phyloP scores from a whole-genome alignment of 1,284 basidiomycete species.

The Lentinus polychrous region DNA sequence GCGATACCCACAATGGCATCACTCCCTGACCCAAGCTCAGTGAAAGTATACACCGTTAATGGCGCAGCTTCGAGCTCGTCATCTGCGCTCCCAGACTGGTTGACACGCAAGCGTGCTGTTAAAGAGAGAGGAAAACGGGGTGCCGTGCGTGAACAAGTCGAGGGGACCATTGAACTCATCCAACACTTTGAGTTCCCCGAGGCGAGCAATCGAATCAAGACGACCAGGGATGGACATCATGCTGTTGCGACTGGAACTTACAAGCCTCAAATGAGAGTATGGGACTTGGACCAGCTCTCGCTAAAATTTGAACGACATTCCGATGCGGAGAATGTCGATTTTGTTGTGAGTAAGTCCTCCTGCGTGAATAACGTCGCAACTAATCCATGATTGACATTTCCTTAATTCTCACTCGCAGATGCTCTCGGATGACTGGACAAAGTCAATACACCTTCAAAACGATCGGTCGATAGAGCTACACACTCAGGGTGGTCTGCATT shows the following conservation, averaged over 20 bases:
- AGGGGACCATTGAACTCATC: conserved; percentile 81
- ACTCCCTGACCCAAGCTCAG: conserved; percentile 29
- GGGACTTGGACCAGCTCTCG: conserved; percentile 90
- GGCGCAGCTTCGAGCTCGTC: conserved; percentile 79
- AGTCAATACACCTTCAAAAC: conserved; percentile 93
- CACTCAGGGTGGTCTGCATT: conserved; percentile 90
- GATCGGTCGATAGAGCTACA: conserved; percentile 95
- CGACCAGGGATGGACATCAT: conserved; percentile 89
- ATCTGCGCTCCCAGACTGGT: conserved; percentile 84
- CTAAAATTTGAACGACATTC: conserved; percentile 96
- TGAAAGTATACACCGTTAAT: conserved; percentile 89
- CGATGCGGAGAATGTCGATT: conserved; percentile 97
- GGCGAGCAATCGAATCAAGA: conserved; percentile 87
- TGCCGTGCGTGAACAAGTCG: conserved; percentile 55
- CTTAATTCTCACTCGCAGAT: conserved; percentile 44
- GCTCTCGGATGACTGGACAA: conserved; percentile 98
- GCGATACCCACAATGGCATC: conserved; percentile 8
- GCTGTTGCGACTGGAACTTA: conserved; percentile 95
- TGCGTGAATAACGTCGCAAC: conserved; percentile 1
- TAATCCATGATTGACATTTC: conserved; percentile 1
- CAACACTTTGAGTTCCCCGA: conserved; percentile 98
- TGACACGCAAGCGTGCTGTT: conserved; percentile 62
- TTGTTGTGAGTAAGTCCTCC: conserved; percentile 75
- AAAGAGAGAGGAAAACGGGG: conserved; percentile 58
- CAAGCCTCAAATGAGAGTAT: conserved; percentile 96